Conservation (phyloP, 2,329 filamentous ascomycete species). For the Arthroderma sp. region DNA sequence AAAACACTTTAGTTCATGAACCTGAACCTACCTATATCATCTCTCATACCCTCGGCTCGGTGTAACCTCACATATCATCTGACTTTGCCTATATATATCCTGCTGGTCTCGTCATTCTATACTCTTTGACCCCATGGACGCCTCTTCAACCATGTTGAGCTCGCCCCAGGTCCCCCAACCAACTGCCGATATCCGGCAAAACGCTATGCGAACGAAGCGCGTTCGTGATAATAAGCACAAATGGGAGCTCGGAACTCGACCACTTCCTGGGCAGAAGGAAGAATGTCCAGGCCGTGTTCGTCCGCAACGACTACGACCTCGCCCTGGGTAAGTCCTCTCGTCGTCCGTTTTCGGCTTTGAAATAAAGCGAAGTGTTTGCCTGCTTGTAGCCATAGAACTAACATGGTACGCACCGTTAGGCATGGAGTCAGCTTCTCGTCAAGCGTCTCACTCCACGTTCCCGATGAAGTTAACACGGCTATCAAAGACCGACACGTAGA, state of each 20-base stretch:
- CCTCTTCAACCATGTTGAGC: too few relatives aligned
- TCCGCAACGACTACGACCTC: background rate
- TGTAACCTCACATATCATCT: background rate
- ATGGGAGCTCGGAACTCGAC: constrained; percentile 25
- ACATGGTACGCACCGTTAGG: too few relatives aligned
- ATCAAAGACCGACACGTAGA: too few relatives aligned
- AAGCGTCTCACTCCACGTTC: too few relatives aligned
- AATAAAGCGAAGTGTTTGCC: too few relatives aligned
- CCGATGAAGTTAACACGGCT: too few relatives aligned
- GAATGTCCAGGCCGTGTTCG: background rate
- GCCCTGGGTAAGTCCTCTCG: background rate
- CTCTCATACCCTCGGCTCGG: too few relatives aligned
- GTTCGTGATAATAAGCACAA: constrained; percentile 27
- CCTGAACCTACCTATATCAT: too few relatives aligned
- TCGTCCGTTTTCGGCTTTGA: too few relatives aligned
- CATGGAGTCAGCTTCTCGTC: too few relatives aligned
- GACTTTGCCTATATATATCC: background rate
- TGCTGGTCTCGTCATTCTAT: background rate
- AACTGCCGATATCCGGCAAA: constrained; percentile 41
- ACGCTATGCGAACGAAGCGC: constrained; percentile 36
- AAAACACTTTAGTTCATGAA: too few relatives aligned
- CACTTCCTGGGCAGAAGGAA: constrained; percentile 2
- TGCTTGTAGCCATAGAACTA: too few relatives aligned
- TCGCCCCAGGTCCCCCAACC: constrained; percentile 21
- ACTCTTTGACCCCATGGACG: constrained; percentile 6